Percentiles rank a stretch among this genome's conserved stretches.
Evolutionary conservation across 805 yeast species (phyloP).

Genomic region (Cyberlindnera mycetangii): DNA sequence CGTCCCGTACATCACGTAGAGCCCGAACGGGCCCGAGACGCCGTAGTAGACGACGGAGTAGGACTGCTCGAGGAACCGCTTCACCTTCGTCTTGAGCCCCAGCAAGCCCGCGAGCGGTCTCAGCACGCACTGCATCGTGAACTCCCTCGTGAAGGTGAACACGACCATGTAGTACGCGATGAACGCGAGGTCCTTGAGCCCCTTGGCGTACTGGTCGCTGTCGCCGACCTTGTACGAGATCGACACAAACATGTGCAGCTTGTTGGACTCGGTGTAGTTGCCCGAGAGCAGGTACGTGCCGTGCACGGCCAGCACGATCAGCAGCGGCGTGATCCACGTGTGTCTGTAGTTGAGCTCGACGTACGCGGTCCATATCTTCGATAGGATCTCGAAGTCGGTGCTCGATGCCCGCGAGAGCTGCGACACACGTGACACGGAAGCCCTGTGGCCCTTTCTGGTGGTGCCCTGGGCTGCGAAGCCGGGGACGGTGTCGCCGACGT

Average conservation of each 20-base stretch:
- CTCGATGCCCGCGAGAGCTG: constrained; percentile 31
- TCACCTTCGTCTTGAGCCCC: constrained; percentile 57
- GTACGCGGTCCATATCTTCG: constrained; percentile 54
- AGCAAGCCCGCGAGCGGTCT: constrained; percentile 61
- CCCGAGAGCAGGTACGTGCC: constrained; percentile 51
- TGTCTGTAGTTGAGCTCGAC: constrained; percentile 53
- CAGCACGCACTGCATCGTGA: constrained; percentile 77
- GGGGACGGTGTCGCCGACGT: constrained; percentile 73
- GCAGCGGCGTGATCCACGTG: constrained; percentile 72
- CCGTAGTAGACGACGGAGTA: constrained; percentile 83
- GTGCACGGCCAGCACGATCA: constrained; percentile 44
- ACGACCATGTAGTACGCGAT: constrained; percentile 78
- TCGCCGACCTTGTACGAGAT: constrained; percentile 63
- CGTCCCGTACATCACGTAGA: constrained; percentile 78
- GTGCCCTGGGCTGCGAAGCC: constrained; percentile 65
- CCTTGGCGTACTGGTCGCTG: constrained; percentile 80
- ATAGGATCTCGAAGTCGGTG: constrained; percentile 51
- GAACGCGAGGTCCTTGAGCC: constrained; percentile 76
- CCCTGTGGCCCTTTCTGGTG: constrained; percentile 39
- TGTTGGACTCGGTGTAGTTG: constrained; percentile 56
- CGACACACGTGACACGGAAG: constrained; percentile 35
- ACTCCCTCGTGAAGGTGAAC: constrained; percentile 89
- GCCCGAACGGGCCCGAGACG: constrained; percentile 77
- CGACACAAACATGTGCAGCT: constrained; percentile 58
- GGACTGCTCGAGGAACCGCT: constrained; percentile 90